Evolutionary conservation across 805 yeast genomes (phyloP).

Genomic region (Lipomyces yamanashiensis): DNA sequence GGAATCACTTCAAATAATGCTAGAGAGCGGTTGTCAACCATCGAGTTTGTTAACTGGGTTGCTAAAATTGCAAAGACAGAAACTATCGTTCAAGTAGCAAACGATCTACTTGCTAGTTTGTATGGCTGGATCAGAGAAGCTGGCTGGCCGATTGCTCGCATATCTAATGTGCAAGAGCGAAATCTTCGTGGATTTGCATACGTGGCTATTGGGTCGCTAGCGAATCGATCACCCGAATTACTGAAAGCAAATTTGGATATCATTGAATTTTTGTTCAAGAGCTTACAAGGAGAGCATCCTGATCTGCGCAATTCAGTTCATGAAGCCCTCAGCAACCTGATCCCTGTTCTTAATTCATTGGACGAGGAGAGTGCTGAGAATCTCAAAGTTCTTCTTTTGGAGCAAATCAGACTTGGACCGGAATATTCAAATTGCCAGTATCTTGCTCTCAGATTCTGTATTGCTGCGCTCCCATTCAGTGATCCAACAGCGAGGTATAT

Average conservation of each 20-base stretch:
- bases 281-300: slow-evolving; percentile 64
- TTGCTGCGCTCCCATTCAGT: slow-evolving; percentile 65
- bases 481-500: slow-evolving; percentile 71
- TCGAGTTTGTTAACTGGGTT: slow-evolving; percentile 69
- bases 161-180: slow-evolving; percentile 20
- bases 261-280: slow-evolving; percentile 70
- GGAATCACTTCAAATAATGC: slow-evolving; percentile 64
- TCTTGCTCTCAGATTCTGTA: slow-evolving; percentile 66
- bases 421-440: slow-evolving; percentile 60
- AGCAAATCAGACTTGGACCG: slow-evolving; percentile 48
- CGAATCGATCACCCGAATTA: slow-evolving; percentile 30
- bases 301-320: slow-evolving; percentile 72
- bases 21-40: slow-evolving; percentile 60
- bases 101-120: slow-evolving; percentile 26
- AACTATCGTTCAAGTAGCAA: slow-evolving; percentile 31
- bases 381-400: slow-evolving; percentile 50
- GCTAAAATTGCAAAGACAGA: slow-evolving; percentile 45
- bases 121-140: slow-evolving; percentile 39
- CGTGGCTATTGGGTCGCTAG: slow-evolving; percentile 76
- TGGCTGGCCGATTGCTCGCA: slow-evolving; percentile 44
- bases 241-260: slow-evolving; percentile 55
- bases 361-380: slow-evolving; percentile 46
- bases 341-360: slow-evolving; percentile 52
- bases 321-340: slow-evolving; percentile 66
- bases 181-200: slow-evolving; percentile 67